phyloP scores from a whole-genome alignment of 1,139 yeast species.

The Pneumocystis canis region DNA sequence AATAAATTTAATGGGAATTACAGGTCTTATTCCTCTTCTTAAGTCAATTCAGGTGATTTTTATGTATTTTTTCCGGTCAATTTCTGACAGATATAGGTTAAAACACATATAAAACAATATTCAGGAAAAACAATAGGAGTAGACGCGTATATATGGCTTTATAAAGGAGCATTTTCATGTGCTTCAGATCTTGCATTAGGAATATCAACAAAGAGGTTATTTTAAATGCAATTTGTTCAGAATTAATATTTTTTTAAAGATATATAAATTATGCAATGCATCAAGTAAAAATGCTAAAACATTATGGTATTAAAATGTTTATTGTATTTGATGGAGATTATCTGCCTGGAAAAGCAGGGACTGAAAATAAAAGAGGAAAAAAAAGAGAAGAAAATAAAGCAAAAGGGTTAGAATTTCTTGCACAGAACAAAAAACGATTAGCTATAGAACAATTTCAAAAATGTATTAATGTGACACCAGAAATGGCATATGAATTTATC shows the following conservation, averaged over 20 bases:
- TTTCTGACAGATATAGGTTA: slow-evolving; percentile 39
- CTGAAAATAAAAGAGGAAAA: slow-evolving; percentile 49
- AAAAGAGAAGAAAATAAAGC: slow-evolving; percentile 44
- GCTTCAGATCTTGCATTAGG: slow-evolving; percentile 69
- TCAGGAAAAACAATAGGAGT: slow-evolving; percentile 72
- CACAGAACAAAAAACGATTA: slow-evolving; percentile 38
- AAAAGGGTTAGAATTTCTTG: slow-evolving; percentile 38
- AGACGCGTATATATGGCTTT: slow-evolving; percentile 95
- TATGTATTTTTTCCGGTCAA: slow-evolving; percentile 4
- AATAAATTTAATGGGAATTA: slow-evolving; percentile 7
- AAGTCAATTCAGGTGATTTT: slow-evolving; percentile 15
- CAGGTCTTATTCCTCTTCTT: slow-evolving; percentile 16
- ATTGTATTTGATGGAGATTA: slow-evolving; percentile 90
- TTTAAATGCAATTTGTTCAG: slow-evolving; percentile 31
- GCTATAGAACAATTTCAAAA: slow-evolving; percentile 63
- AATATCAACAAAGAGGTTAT: slow-evolving; percentile 37
- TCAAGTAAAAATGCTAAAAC: slow-evolving; percentile 47
- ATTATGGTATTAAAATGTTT: slow-evolving; percentile 64
- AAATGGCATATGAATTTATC: slow-evolving; percentile 78
- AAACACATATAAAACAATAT: slow-evolving; percentile 43
- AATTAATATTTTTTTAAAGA: slow-evolving; percentile 24
- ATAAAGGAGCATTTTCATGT: slow-evolving; percentile 69
- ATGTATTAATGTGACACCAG: slow-evolving; percentile 76
- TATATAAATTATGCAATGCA: slow-evolving; percentile 40
- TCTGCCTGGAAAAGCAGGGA: slow-evolving; percentile 61